These are phyloP conservation scores for Colletotrichum sp. DNA, from an alignment of 2,329 filamentous ascomycete genomes.

Conservation along the genomic window DNA sequence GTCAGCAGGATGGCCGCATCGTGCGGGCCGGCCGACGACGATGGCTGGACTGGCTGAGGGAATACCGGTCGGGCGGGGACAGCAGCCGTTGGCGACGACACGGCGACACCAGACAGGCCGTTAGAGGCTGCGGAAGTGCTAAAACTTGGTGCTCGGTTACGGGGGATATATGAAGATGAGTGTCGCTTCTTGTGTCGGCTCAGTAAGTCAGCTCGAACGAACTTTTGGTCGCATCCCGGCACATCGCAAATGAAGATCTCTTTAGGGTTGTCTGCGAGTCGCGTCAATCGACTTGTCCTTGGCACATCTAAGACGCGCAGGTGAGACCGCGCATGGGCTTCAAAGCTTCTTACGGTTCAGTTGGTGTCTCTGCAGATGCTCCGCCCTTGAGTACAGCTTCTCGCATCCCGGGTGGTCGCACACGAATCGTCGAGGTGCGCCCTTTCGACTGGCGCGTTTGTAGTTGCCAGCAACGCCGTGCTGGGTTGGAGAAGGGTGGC, in stretches of 20 bases:
- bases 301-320: neutral
- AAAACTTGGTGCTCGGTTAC: slow-evolving; percentile 57
- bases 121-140: slow-evolving; percentile 33
- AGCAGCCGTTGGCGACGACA: slow-evolving; percentile 23
- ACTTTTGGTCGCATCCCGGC: slow-evolving; percentile 75
- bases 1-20: slow-evolving; percentile 52
- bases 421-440: slow-evolving; percentile 56
- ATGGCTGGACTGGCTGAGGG: slow-evolving; percentile 24
- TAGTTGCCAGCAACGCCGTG: slow-evolving; percentile 33
- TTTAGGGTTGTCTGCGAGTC: slow-evolving; percentile 71
- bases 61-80: slow-evolving; percentile 13
- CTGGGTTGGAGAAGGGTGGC: slow-evolving; percentile 1
- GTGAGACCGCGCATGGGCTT: neutral
- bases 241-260: slow-evolving; percentile 81
- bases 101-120: neutral
- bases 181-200: slow-evolving; percentile 72
- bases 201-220: slow-evolving; percentile 80
- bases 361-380: slow-evolving; percentile 83
- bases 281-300: neutral
- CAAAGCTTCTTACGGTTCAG: slow-evolving; percentile 63
- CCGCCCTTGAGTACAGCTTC: slow-evolving; percentile 80
- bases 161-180: slow-evolving; percentile 56
- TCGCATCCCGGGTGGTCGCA: slow-evolving; percentile 76
- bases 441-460: slow-evolving; percentile 57
- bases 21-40: slow-evolving; percentile 41